Base-by-base conservation (phyloP, 2,329 filamentous ascomycete species). In the Chlorencoelia australis region DNA sequence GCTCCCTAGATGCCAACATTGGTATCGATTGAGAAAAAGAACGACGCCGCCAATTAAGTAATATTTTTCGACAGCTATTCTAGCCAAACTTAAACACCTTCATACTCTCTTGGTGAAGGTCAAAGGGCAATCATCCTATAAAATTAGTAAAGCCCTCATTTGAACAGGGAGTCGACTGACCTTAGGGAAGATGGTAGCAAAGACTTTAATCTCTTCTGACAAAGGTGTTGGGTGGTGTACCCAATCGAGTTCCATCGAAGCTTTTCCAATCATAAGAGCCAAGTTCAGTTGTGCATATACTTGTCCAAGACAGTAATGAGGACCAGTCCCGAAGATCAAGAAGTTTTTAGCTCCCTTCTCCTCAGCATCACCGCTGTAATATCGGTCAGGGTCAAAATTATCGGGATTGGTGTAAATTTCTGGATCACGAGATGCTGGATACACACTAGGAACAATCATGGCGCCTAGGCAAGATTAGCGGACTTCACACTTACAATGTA, bases 101-200 rank as follows among this genome's bases (percentile, higher is more conserved):
- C 10, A 39, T 25, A 27, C 11, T 39, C 27, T 35, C n/a, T 39
- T 35, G 10, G 37, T 39, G 9, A 39, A 39, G 9, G 29, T 24
- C 19, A 39, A 39, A 26, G 37, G 37, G n/a, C 37, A 39, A 21
- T 39, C 37, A 25, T 39, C 37, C 37, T 39, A n/a, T 34, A 13
- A 4, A 20, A 16, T 39, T 31, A 39, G 33, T 36, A n/a, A 26
- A 13, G n/a, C 16, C 9, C 10, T 15, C 26, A 20, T 15, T 8
- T 11, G 3, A 7, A 14, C 10, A 15, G 10, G 28, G 10, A 19
- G 5, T 18, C 20, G 11, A 39, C 79, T 61, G 65, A 93, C 88
- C 82, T 82, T 82, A 39, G 91, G 91, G 72, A 98, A 98, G 51
- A 98, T 94, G 18, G 87, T 95, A 26, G 91, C 91, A 65, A 96